Evolutionary conservation across 2,329 filamentous ascomycete species (phyloP), one percentile per base, ranked within the genome.

Genomic region (Diaporthe nobilis): DNA sequence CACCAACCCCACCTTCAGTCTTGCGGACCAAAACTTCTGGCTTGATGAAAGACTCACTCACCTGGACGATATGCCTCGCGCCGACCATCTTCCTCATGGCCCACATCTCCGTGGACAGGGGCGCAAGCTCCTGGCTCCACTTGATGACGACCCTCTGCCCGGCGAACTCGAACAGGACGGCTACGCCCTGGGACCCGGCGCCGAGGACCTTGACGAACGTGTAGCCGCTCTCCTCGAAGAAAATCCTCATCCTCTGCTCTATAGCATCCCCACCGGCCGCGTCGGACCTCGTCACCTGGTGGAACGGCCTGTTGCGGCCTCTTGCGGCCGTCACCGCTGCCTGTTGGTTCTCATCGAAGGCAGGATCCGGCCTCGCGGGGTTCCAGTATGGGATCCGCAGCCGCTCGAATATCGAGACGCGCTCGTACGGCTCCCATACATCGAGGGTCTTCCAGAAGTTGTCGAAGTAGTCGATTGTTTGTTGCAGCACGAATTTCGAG

Each of bases 11-110:
- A n/a, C 10, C 20, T 8, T 6, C 39, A 10, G 8, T 22, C 17
- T 12, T 65, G 15, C 34, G 1, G 60, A 13, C 8, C 42, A 17
- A 44, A 17, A 17, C 17, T 0, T 17, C n/a, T 15, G 25, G 15
- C 15, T n/a, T 22, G 9, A 65, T 4, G n/a, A 2, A 22, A 31
- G 17, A 49, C 47, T 53, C 49, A 44, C 60, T 73, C 31, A 67
- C 71, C 60, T 73, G 71, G 22, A 73, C n/a, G 17, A 73, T 73
- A 57, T 73, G 71, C 37, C 42, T 73, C 12, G 71, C 71, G n/a
- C 57, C 71, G 22, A 39, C 20, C 42, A 63, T 47, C 22, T 61
- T 44, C 44, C n/a, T 73, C 44, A 28, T 53, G 20, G 57, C 42
- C 71, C 58, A 63, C 57, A 63, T 39, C 44, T 63, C 71, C 13